Evolutionary conservation across 192 early-diverging fungal genomes (phyloP), one percentile per base, ranked within the genome.

Genomic region (Kickxella alabastrina): DNA sequence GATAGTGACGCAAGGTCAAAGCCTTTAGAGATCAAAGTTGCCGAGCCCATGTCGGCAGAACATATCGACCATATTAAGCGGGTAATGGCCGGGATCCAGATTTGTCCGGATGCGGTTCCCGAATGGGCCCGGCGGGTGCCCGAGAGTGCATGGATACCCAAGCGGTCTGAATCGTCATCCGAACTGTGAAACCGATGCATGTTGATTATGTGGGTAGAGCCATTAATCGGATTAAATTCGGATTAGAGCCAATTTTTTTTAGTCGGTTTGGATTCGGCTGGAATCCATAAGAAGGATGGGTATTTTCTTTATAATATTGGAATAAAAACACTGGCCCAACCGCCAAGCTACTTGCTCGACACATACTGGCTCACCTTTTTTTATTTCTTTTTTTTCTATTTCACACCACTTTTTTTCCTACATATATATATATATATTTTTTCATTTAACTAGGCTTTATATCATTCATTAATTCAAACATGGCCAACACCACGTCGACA

Each of bases 41-140:
- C 14, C 19, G 24, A 25, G 18, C 52, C 24, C 22, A 75, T 75
- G 71, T 29, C 71, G 13, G 56, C 60, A 22, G 60, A 75, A 13
- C 59, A 67, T 4, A 29, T 63, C 9, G 41, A 29, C 37, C 64
- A 67, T 31, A 75, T 75, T 36, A 67, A 62, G 18, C 43, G 39
- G 32, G 57, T 67, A 5, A 75, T 75, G 71, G 65, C 64, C 2
- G 60, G 65, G 9, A 63, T 75, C 29, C 59, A 59, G n/a, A 39
- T 75, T 17, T 53, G 52, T 35, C 56, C 67, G 3, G 24, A 39
- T n/a, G 71, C 64, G 10, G 57, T 68, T 9, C 71, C 71, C 0
- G 64, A 59, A 21, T 75, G 71, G 71, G 65, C 71, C 26, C 55
- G 56, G 17, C 42, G 56, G 14, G 39, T 75, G 10, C 71, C 71